Base-by-base conservation (phyloP, 1,284 basidiomycete genomes). In the Ceratobasidium theobromae region DNA sequence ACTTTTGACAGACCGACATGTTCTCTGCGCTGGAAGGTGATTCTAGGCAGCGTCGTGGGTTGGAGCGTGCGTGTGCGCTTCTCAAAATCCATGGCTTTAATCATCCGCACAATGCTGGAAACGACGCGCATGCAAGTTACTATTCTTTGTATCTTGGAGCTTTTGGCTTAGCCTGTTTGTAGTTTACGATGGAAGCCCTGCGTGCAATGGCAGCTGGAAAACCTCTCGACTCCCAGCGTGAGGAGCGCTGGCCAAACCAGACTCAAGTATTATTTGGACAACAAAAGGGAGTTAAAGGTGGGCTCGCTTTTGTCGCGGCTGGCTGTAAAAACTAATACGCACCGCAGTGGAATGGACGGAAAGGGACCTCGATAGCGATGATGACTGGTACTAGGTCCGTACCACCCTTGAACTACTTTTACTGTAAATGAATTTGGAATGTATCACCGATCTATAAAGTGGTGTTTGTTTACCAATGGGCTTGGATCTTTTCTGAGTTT, bases 91-190 rank as follows among this genome's bases (percentile, higher is more conserved):
- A 76, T 0, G 81, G 82, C 0, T 65, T 68, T 1, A 70, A 79
- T 33, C 80, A 80, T 71, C 77, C 91, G 62, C 91, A 93, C 78
- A 93, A 93, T 73, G 89, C 89, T 1, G 91, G 91, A 0, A 93
- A 93, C 72, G 91, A 93, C 75, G 91, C 91, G 0, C 81, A 87
- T 73, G 89, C 90, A 72, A 62, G 85, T 43, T 57, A 51, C 32
- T 45, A 51, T 32, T 53, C 43, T 49, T 41, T 35, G 32, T 45
- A 11, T 45, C 43, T 5, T n/a, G 12, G 43, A 16, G 35, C 16
- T 30, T 40, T 6, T 54, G 6, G 12, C 25, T 33, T 1, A 45
- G 21, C 18, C 14, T 41, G 38, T 41, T 18, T 48, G n/a, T 67
- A 89, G 87, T 89, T 84, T 71, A 91, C 89, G 0, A 75, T 89